These are phyloP conservation scores for Pseudopyricularia cyperi DNA, from an alignment of 2,329 filamentous ascomycete genomes.

Conservation along the genomic window DNA sequence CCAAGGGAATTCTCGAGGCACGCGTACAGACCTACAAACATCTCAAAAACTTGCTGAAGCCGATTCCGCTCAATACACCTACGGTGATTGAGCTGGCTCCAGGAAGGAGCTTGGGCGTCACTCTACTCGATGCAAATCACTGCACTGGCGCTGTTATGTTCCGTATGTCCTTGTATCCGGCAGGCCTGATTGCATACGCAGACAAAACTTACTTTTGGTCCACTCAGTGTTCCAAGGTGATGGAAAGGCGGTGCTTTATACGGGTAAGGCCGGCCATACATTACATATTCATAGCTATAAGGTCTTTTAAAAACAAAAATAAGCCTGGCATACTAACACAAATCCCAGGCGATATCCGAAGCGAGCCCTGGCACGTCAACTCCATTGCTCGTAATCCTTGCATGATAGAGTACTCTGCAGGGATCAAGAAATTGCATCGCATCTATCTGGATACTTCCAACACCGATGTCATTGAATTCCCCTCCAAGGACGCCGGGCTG, in stretches of 20 bases:
- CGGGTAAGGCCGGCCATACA: conserved; percentile 35
- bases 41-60: conserved; percentile 61
- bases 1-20: conserved; percentile 62
- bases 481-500: conserved; percentile 61
- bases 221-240: conserved; percentile 57
- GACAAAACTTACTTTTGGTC: background rate
- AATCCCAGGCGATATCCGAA: conserved; percentile 54
- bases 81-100: conserved; percentile 63
- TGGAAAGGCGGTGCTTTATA: conserved; percentile 67
- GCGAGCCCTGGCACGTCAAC: conserved; percentile 78
- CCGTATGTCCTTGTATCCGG: conserved; percentile 23
- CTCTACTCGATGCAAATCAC: conserved; percentile 83
- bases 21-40: conserved; percentile 65
- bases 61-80: conserved; percentile 71
- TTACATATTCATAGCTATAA: no score
- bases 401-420: conserved; percentile 59
- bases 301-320: background rate
- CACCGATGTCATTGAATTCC: conserved; percentile 29
- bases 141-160: conserved; percentile 90
- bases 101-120: conserved; percentile 59
- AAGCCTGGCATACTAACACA: background rate
- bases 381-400: conserved; percentile 56
- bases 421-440: conserved; percentile 56
- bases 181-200: no score
- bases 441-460: conserved; percentile 89